Conservation (phyloP, 108 stramenopile species). For the Nannochloropsis oceanica region DNA sequence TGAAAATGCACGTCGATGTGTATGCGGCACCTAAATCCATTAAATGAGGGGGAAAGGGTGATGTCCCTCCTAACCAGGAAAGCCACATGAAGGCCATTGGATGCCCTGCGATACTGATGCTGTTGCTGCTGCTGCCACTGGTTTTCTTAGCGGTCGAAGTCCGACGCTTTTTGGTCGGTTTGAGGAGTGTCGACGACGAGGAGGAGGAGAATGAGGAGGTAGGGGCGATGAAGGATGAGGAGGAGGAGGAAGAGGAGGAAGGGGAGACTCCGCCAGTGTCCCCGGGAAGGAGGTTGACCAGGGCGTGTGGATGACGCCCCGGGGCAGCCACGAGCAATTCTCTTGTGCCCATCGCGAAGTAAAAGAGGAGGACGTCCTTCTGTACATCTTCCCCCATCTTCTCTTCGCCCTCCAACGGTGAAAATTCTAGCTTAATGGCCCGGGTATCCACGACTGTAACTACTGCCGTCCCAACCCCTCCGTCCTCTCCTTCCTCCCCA, state of each 20-base stretch:
- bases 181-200: too few species aligned
- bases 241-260: not conserved
- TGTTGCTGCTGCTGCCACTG: too few species aligned
- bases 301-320: not conserved
- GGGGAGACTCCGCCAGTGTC: not conserved
- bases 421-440: not conserved
- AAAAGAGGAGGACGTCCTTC: not conserved
- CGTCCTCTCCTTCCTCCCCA: not conserved
- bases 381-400: not conserved
- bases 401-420: not conserved
- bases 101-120: too few species aligned
- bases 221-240: not conserved
- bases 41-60: not conserved
- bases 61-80: not conserved
- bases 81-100: not conserved
- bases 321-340: not conserved
- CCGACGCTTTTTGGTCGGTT: too few species aligned
- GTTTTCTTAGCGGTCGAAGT: too few species aligned
- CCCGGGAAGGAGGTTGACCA: not conserved
- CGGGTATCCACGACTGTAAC: not conserved
- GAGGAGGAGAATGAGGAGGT: not conserved
- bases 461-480: not conserved
- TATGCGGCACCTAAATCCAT: not conserved
- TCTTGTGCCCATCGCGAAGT: not conserved
- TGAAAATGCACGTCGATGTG: not conserved